Percentiles rank a stretch among this genome's conserved stretches.
Evolutionary conservation across 495 filamentous ascomycete species (phyloP).

Genomic region (Lasiosphaeriaceae sp.): DNA sequence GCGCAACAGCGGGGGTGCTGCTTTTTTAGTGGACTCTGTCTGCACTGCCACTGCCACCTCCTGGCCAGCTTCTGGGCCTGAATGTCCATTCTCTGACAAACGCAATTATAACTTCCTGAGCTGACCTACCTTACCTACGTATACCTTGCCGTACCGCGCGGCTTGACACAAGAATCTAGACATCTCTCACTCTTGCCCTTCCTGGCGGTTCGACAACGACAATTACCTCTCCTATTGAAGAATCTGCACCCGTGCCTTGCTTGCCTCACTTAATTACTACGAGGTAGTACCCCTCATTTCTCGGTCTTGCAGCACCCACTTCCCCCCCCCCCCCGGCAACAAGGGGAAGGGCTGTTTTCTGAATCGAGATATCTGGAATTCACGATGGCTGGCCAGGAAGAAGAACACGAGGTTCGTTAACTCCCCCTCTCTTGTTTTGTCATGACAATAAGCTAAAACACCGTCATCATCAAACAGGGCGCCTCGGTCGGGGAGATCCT

Average conservation of each 20-base stretch:
- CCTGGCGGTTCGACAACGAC: too few species aligned
- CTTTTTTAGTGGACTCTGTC: constrained; percentile 8
- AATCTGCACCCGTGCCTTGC: too few species aligned
- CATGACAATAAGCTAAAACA: neutral
- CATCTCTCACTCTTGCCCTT: neutral
- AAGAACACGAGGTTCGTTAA: constrained; percentile 40
- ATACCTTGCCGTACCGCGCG: neutral
- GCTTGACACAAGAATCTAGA: neutral
- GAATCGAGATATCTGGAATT: too few species aligned
- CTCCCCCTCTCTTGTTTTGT: neutral
- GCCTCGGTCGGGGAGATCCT: constrained; percentile 80
- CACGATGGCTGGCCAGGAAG: constrained; percentile 40
- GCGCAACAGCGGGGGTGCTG: neutral
- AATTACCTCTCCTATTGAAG: too few species aligned
- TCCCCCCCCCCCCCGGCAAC: too few species aligned
- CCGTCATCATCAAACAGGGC: constrained; percentile 51
- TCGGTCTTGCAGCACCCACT: too few species aligned
- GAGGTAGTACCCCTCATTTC: too few species aligned
- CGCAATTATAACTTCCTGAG: neutral
- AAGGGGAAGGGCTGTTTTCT: too few species aligned
- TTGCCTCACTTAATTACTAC: too few species aligned
- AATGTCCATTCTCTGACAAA: neutral
- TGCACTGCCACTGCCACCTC: constrained; percentile 18
- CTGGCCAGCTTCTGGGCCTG: constrained; percentile 2
- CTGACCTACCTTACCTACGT: too few species aligned